A percentile compares a stretch with the other conserved stretches of the same genome.
Evolutionary conservation across 2,329 filamentous ascomycete species (phyloP).

Genomic region (Claviceps spartinae): DNA sequence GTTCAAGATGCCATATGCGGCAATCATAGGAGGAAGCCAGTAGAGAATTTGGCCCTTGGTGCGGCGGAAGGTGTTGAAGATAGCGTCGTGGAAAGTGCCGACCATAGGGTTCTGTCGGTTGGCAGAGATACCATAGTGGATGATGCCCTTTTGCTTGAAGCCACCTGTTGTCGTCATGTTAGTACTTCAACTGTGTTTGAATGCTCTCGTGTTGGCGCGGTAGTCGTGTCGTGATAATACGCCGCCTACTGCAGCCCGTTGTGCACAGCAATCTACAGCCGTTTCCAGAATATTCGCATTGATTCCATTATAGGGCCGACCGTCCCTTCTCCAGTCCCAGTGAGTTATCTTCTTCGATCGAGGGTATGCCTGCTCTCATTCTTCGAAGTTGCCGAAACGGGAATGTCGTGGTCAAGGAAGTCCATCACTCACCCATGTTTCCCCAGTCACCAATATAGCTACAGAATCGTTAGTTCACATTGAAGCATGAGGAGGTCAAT

Average conservation of each 20-base stretch:
- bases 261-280: too few relatives aligned
- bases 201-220: not conserved
- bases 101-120: conserved; percentile 87
- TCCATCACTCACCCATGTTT: conserved; percentile 49
- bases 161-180: conserved; percentile 27
- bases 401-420: not conserved
- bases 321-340: not conserved
- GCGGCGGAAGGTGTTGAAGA: conserved; percentile 93
- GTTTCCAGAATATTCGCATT: not conserved
- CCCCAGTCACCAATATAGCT: conserved; percentile 70
- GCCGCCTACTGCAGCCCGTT: not conserved
- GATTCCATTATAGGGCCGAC: not conserved
- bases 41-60: conserved; percentile 79
- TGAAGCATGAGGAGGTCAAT: too few relatives aligned
- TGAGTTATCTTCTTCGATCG: not conserved
- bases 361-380: not conserved
- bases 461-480: conserved; percentile 14
- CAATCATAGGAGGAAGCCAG: conserved; percentile 64
- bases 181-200: not conserved
- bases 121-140: conserved; percentile 62
- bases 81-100: conserved; percentile 60
- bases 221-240: not conserved
- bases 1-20: conserved; percentile 70
- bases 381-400: not conserved
- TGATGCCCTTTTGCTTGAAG: conserved; percentile 48